Percentiles rank a stretch among this genome's conserved stretches.
phyloP scores from a whole-genome alignment of 2,329 filamentous ascomycete species.

The Lecanicillium sp. region DNA sequence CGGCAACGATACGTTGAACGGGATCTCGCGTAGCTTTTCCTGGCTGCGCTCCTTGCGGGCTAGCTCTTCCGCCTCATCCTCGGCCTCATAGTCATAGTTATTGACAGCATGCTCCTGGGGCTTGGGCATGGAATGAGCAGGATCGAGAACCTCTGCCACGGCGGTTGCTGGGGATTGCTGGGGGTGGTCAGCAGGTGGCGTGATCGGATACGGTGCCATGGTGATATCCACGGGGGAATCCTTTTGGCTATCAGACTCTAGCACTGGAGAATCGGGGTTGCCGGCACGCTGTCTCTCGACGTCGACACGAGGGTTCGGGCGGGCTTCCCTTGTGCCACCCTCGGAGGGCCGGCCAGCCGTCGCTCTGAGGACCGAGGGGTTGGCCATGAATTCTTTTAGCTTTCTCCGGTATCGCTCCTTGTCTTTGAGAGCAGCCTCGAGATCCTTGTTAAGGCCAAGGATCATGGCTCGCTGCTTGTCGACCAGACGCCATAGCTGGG shows the following conservation, averaged over 20 bases:
- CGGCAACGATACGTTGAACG: slow-evolving; percentile 46
- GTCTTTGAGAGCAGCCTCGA: slow-evolving; percentile 85
- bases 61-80: slow-evolving; percentile 42
- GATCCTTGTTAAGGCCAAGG: slow-evolving; percentile 85
- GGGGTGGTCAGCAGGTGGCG: slow-evolving; percentile 51
- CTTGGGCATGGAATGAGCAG: slow-evolving; percentile 54
- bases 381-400: slow-evolving; percentile 64
- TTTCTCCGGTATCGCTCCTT: slow-evolving; percentile 92
- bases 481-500: slow-evolving; percentile 89
- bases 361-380: slow-evolving; percentile 28
- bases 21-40: slow-evolving; percentile 38
- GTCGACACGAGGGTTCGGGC: slow-evolving; percentile 21
- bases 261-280: slow-evolving; percentile 40
- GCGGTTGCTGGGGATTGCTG: slow-evolving; percentile 33
- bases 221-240: slow-evolving; percentile 54
- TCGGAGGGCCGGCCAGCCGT: slow-evolving; percentile 20
- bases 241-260: slow-evolving; percentile 45
- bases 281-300: slow-evolving; percentile 16
- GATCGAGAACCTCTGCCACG: slow-evolving; percentile 47
- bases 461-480: slow-evolving; percentile 96
- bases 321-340: slow-evolving; percentile 4
- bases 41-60: slow-evolving; percentile 41
- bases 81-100: slow-evolving; percentile 49
- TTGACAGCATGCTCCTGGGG: slow-evolving; percentile 54
- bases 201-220: slow-evolving; percentile 59